These are phyloP conservation scores for Phellinidium pouzarii DNA, from an alignment of 1,284 basidiomycete species.

Conservation along the genomic window DNA sequence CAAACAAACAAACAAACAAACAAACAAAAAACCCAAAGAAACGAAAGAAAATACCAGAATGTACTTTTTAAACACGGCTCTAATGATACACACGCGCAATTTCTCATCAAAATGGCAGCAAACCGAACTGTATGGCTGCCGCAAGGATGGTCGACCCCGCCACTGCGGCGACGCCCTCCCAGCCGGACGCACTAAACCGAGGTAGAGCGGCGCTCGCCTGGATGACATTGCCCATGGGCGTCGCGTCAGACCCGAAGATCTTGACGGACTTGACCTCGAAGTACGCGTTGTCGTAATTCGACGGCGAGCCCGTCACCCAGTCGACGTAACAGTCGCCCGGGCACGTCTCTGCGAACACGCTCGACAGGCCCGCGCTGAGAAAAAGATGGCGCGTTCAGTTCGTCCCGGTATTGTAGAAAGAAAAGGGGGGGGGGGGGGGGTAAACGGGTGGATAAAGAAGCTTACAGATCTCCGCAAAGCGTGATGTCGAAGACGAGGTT, in stretches of 20 bases:
- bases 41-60: not conserved
- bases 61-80: not conserved
- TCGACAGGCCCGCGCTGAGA: slow-evolving; percentile 38
- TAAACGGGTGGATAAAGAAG: too few species aligned
- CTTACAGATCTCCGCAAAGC: slow-evolving; percentile 54
- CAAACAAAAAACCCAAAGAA: too few species aligned
- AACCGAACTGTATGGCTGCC: not conserved
- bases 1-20: too few species aligned
- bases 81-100: not conserved
- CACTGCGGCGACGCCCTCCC: slow-evolving; percentile 4
- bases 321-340: slow-evolving; percentile 62
- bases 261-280: slow-evolving; percentile 66
- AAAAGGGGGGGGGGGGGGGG: too few species aligned
- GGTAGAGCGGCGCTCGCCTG: slow-evolving; percentile 2
- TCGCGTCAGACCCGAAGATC: slow-evolving; percentile 19
- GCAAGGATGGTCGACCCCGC: slow-evolving; percentile 3
- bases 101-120: not conserved
- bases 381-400: too few species aligned
- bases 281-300: slow-evolving; percentile 64
- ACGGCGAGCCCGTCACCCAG: slow-evolving; percentile 63
- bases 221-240: slow-evolving; percentile 7
- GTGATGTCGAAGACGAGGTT: slow-evolving; percentile 70
- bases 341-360: slow-evolving; percentile 60
- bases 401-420: too few species aligned
- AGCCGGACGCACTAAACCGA: not conserved